phyloP scores from a whole-genome alignment of 1,284 basidiomycete species.

The Porogramme epimiltina region DNA sequence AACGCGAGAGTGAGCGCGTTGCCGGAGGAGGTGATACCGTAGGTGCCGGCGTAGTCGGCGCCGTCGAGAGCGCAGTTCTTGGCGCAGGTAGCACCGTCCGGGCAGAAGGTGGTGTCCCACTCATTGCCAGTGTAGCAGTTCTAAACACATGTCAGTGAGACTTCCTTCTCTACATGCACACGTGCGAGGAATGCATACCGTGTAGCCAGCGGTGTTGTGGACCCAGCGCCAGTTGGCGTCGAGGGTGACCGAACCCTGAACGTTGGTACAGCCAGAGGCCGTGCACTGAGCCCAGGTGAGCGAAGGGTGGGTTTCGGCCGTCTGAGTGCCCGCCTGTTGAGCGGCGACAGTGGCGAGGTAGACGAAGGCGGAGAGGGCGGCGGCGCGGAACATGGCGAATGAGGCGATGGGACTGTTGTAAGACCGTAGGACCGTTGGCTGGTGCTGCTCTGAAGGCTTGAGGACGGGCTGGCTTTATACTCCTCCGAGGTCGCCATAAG shows the following conservation, averaged over 20 bases:
- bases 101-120: constrained; percentile 39
- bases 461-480: neutral
- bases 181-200: constrained; percentile 35
- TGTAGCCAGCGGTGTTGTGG: constrained; percentile 35
- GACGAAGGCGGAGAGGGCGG: constrained; percentile 29
- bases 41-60: constrained; percentile 51
- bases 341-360: constrained; percentile 28
- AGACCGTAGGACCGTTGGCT: neutral
- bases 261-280: constrained; percentile 21
- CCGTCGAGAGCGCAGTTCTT: constrained; percentile 62
- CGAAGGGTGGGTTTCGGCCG: constrained; percentile 37
- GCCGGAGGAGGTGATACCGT: constrained; percentile 40
- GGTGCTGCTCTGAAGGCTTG: neutral
- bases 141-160: too few species aligned
- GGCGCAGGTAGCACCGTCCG: constrained; percentile 38
- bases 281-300: constrained; percentile 33
- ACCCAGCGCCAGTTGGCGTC: constrained; percentile 43
- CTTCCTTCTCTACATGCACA: too few species aligned
- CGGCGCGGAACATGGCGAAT: constrained; percentile 29
- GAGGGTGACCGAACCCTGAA: constrained; percentile 32
- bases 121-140: constrained; percentile 46
- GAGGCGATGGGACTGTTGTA: neutral
- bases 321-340: constrained; percentile 38
- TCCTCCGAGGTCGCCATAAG: neutral
- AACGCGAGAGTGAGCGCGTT: constrained; percentile 41